These are phyloP conservation scores for Rhodotorula sp. DNA, from an alignment of 1,284 basidiomycete species.

Conservation along the genomic window DNA sequence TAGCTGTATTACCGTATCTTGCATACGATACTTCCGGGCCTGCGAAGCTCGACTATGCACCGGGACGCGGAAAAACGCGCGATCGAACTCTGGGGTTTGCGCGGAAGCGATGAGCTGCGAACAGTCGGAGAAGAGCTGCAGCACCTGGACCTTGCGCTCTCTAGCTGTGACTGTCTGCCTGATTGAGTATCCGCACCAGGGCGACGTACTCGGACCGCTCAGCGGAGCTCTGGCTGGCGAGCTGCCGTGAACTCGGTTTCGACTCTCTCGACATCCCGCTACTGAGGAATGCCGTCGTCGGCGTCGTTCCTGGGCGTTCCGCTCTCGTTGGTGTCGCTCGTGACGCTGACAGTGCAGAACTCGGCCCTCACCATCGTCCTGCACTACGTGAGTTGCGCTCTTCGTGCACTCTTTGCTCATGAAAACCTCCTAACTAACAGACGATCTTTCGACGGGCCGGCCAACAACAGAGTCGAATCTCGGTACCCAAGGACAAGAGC, in stretches of 20 bases:
- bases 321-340: conserved; percentile 53
- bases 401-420: no score
- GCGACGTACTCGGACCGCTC: not conserved
- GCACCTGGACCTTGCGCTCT: no score
- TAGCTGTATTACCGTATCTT: no score
- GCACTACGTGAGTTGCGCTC: conserved; percentile 62
- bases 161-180: no score
- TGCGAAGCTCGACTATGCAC: no score
- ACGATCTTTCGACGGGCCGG: not conserved
- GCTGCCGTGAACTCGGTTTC: not conserved
- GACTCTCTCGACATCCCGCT: not conserved
- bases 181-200: no score
- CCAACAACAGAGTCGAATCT: conserved; percentile 46
- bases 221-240: not conserved
- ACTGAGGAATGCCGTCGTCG: not conserved
- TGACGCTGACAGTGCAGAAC: conserved; percentile 92
- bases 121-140: no score
- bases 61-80: no score
- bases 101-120: no score
- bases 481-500: conserved; percentile 48
- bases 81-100: no score
- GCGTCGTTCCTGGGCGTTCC: conserved; percentile 27
- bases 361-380: conserved; percentile 84
- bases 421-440: not conserved
- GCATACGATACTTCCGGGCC: no score